These are phyloP conservation scores for Jatropha multifida DNA, from an alignment of 441 rosid genomes.

Conservation along the genomic window DNA sequence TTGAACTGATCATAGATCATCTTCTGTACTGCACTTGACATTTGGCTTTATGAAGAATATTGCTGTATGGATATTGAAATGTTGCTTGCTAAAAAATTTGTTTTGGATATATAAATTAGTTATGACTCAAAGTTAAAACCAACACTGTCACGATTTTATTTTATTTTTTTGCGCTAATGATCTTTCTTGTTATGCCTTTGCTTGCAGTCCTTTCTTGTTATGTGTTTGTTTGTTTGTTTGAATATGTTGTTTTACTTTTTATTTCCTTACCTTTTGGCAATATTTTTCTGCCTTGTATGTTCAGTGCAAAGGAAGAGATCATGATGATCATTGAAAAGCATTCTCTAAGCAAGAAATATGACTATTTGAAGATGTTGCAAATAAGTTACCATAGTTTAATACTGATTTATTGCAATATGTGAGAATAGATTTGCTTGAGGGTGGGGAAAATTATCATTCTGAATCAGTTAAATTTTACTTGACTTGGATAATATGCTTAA, in stretches of 20 bases:
- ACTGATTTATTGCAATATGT: background rate
- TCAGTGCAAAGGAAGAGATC: conserved; percentile 69
- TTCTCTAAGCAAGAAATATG: conserved; percentile 45
- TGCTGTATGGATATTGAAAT: background rate
- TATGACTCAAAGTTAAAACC: background rate
- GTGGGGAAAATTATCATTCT: background rate
- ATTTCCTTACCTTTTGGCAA: background rate
- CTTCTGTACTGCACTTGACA: background rate
- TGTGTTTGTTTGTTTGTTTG: background rate
- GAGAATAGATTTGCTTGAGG: background rate
- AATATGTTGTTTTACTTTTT: background rate
- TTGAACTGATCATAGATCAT: background rate
- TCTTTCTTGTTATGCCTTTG: background rate
- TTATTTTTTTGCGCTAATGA: background rate
- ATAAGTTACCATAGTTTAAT: background rate
- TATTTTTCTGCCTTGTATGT: conserved; percentile 22
- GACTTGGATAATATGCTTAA: background rate
- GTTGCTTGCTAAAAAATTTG: background rate
- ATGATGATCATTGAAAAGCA: conserved; percentile 56
- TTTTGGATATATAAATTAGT: background rate
- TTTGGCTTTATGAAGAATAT: conserved; percentile 1
- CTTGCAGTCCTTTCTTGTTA: background rate
- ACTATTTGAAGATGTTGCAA: conserved; percentile 16
- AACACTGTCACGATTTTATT: no score
- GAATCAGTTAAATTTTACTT: background rate